These are phyloP conservation scores for Dentipellis fragilis DNA, from an alignment of 768 basidiomycete genomes.

Conservation along the genomic window DNA sequence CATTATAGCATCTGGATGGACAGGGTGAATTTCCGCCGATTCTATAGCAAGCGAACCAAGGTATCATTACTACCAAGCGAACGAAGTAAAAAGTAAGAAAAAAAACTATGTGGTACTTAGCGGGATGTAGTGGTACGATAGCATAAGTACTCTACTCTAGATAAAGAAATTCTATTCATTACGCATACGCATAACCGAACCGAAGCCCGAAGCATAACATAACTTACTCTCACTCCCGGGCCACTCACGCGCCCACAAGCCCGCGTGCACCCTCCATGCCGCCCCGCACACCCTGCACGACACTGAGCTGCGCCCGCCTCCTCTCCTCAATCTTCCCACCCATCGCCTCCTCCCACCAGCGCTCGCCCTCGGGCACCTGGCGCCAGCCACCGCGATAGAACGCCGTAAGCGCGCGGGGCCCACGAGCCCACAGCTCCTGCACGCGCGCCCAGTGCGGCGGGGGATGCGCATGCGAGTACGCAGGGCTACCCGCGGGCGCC, in stretches of 20 bases:
- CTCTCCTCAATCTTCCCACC: slow-evolving; percentile 24
- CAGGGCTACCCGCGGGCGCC: slow-evolving; percentile 6
- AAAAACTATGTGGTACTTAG: too few species aligned
- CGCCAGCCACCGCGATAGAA: slow-evolving; percentile 55
- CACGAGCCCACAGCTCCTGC: slow-evolving; percentile 17
- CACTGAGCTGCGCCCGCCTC: slow-evolving; percentile 15
- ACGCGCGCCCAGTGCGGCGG: slow-evolving; percentile 37
- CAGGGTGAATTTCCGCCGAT: too few species aligned
- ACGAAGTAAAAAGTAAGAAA: too few species aligned
- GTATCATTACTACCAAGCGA: too few species aligned
- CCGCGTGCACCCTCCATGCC: slow-evolving; percentile 22
- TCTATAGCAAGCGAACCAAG: too few species aligned
- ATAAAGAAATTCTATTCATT: too few species aligned
- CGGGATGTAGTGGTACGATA: too few species aligned
- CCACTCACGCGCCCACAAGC: slow-evolving; percentile 1
- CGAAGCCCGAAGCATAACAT: too few species aligned
- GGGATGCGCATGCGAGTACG: slow-evolving; percentile 30
- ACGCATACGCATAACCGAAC: too few species aligned
- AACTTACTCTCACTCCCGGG: too few species aligned
- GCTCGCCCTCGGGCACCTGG: slow-evolving; percentile 41
- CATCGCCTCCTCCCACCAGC: slow-evolving; percentile 65
- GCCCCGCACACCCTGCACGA: slow-evolving; percentile 19
- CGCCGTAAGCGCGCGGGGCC: slow-evolving; percentile 30
- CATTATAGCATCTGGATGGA: too few species aligned
- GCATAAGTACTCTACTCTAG: too few species aligned